A percentile compares a stretch with the other conserved stretches of the same genome.
Evolutionary conservation across 1,139 yeast genomes (phyloP).

Genomic region (Candida labiduridarum): DNA sequence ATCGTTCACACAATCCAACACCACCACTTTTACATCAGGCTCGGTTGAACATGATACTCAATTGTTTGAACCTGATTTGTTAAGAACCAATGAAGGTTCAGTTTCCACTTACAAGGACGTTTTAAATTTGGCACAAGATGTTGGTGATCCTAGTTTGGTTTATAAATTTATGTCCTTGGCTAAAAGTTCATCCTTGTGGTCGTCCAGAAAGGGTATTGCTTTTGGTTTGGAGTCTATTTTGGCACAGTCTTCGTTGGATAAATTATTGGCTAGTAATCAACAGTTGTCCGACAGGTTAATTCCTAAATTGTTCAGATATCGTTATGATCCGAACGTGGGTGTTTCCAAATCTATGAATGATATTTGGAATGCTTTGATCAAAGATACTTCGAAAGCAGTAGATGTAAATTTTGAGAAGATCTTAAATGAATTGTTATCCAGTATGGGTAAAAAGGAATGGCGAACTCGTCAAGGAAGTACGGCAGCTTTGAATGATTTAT

Average conservation of each 20-base stretch:
- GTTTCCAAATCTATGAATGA: conserved; percentile 86
- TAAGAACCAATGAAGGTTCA: conserved; percentile 82
- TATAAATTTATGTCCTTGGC: conserved; percentile 95
- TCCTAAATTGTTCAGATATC: conserved; percentile 81
- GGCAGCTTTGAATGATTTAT: conserved; percentile 67
- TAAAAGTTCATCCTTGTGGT: conserved; percentile 86
- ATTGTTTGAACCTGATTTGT: conserved; percentile 78
- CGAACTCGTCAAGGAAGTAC: conserved; percentile 90
- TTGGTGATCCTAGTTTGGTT: conserved; percentile 92
- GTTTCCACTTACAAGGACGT: conserved; percentile 89
- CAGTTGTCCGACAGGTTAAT: conserved; percentile 61
- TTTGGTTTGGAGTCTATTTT: conserved; percentile 87
- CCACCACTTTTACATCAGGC: conserved; percentile 62
- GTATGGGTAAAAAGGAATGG: conserved; percentile 90
- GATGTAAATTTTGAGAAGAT: conserved; percentile 58
- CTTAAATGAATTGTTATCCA: conserved; percentile 60
- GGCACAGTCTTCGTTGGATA: conserved; percentile 74
- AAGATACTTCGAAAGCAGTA: conserved; percentile 60
- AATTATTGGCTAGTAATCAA: conserved; percentile 57
- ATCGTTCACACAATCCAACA: conserved; percentile 74
- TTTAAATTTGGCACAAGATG: conserved; percentile 83
- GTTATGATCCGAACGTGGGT: conserved; percentile 77
- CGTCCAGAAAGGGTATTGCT: conserved; percentile 91
- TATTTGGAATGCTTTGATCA: conserved; percentile 78
- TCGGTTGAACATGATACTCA: conserved; percentile 78